Evolutionary conservation across 2,329 filamentous ascomycete genomes (phyloP).

Genomic region (Aureobasidium sp.): DNA sequence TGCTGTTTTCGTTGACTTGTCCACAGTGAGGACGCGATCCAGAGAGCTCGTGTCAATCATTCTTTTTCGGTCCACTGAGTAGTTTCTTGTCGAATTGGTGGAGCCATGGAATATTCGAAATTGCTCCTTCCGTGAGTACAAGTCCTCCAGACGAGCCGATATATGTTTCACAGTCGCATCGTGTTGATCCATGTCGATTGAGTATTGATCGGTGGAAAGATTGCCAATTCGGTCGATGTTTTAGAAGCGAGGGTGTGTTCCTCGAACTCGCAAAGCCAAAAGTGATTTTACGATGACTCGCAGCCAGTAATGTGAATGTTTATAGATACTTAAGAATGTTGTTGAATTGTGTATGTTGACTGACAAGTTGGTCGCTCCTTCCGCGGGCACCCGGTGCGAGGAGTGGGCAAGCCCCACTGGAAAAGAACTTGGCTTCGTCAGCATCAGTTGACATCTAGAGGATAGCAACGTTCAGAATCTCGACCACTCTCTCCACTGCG

Average conservation of each 20-base stretch:
- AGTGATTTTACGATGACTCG: too few relatives aligned
- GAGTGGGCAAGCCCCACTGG: neutral
- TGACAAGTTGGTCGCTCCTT: neutral
- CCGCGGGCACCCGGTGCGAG: neutral
- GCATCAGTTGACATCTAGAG: neutral
- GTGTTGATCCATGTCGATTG: constrained; percentile 30
- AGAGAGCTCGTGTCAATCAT: constrained; percentile 59
- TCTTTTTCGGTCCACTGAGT: constrained; percentile 15
- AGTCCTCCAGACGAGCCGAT: constrained; percentile 37
- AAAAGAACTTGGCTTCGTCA: neutral
- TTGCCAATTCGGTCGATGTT: neutral
- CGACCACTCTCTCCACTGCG: too few relatives aligned
- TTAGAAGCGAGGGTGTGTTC: neutral
- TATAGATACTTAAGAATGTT: too few relatives aligned
- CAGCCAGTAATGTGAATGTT: too few relatives aligned
- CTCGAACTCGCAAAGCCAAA: neutral
- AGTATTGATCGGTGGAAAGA: neutral
- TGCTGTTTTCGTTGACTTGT: constrained; percentile 44
- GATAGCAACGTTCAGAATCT: neutral
- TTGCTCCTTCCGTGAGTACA: constrained; percentile 44
- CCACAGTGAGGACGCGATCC: constrained; percentile 52
- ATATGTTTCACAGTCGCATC: constrained; percentile 37
- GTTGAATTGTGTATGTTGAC: neutral
- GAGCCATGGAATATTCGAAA: constrained; percentile 70
- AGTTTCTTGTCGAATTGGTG: constrained; percentile 62